These are phyloP conservation scores for Teratosphaeria zuluensis DNA, from an alignment of 2,329 filamentous ascomycete species.

Conservation along the genomic window DNA sequence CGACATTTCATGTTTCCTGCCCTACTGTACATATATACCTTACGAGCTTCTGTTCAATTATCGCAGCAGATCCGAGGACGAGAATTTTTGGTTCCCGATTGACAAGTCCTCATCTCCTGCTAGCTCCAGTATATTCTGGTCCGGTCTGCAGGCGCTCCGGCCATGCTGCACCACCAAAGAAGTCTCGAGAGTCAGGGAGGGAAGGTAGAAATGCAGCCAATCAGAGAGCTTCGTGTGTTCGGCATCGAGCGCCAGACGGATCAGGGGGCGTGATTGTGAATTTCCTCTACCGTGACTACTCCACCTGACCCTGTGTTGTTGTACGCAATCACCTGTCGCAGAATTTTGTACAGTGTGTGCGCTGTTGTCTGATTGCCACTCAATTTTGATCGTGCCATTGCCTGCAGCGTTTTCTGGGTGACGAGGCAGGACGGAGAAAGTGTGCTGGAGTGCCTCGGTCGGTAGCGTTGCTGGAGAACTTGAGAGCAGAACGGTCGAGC, in stretches of 20 bases:
- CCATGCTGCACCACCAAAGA: not conserved
- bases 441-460: not conserved
- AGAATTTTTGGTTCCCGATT: too few species aligned
- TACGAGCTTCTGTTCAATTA: too few species aligned
- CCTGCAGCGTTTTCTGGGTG: not conserved
- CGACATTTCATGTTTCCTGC: too few species aligned
- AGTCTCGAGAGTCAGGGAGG: not conserved
- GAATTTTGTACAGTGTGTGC: not conserved
- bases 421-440: not conserved
- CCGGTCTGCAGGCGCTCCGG: not conserved
- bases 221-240: not conserved
- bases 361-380: not conserved
- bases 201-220: not conserved
- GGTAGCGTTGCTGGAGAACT: not conserved
- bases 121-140: not conserved
- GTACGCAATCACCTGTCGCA: not conserved
- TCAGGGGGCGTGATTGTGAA: not conserved
- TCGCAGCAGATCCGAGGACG: too few species aligned
- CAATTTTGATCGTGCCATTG: not conserved
- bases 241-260: too few species aligned
- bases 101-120: not conserved
- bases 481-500: not conserved
- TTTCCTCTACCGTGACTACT: not conserved
- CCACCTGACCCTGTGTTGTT: not conserved
- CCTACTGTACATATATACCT: too few species aligned